Conservation (phyloP, 192 early-diverging fungal species). For the Powellomyces hirtus region DNA sequence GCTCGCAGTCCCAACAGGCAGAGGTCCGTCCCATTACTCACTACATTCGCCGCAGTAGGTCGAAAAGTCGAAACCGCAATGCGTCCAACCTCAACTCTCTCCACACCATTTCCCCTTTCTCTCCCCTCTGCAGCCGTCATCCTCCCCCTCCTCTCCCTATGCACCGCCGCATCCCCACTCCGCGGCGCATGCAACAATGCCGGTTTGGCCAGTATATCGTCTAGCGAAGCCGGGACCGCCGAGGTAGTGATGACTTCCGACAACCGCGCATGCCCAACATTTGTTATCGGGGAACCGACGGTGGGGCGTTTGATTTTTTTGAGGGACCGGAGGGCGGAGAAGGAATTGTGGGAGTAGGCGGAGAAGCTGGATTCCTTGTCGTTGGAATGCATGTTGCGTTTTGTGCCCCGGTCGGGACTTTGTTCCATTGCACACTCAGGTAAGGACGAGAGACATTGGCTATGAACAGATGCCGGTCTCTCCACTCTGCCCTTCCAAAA, state of each 20-base stretch:
- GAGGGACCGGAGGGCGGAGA: constrained; percentile 14
- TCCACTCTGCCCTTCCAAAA: too few relatives aligned
- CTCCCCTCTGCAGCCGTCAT: background rate
- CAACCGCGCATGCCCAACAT: too few relatives aligned
- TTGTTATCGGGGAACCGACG: background rate
- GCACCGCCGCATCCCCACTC: background rate
- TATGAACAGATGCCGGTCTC: too few relatives aligned
- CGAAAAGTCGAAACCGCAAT: too few relatives aligned
- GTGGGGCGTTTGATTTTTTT: background rate
- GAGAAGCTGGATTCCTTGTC: too few relatives aligned
- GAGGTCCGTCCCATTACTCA: background rate
- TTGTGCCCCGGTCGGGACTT: too few relatives aligned
- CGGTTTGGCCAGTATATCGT: background rate
- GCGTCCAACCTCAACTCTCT: background rate
- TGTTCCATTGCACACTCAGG: too few relatives aligned
- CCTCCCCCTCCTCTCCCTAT: background rate
- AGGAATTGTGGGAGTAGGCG: background rate
- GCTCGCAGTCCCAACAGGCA: background rate
- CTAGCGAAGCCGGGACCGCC: background rate
- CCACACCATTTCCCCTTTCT: background rate
- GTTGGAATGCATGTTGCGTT: too few relatives aligned
- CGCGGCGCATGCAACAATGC: background rate
- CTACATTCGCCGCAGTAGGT: too few relatives aligned
- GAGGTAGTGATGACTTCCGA: background rate
- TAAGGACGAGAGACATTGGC: too few relatives aligned